Evolutionary conservation across 169 alveolate species (phyloP), one percentile per base, ranked within the genome.

Genomic region (Cryptosporidium canis): DNA sequence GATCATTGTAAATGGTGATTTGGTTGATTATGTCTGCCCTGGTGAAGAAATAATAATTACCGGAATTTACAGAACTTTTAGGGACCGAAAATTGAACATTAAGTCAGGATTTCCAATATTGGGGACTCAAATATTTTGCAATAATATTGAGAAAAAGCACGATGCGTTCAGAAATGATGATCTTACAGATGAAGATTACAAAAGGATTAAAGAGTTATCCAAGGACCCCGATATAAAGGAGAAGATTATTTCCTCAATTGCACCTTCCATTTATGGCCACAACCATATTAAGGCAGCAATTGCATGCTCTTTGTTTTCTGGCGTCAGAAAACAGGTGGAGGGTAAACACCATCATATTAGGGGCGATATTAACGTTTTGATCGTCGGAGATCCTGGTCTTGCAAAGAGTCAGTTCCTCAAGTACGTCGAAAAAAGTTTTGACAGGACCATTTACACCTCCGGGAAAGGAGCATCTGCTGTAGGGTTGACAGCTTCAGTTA

Each of bases 391-490:
- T 84, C 99, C 99, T 35, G 99, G 99, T 8, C 96, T 98, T 37
- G 99, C 99, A n/a, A 98, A 98, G 92, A 96, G 99, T 35, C 99
- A 99, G 91, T 98, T 97, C 90, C 94, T 99, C 77, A 98, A 98
- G 85, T 98, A 97, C 92, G 98, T 97, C 11, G 98, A 98, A 90
- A 96, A 98, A 90, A 97, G 99, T 37, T 97, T 97, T 91, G 97
- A 97, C 31, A 93, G 99, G 70, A 83, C 93, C 14, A 95, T 94
- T 14, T 95, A 95, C 90, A 96, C 98, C 3, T 95, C 98, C 24
- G 98, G 99, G 29, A 98, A 99, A 91, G 99, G 99, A 24, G 99
- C 99, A 21, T 94, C 99, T 21, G 99, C 99, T 1, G 99, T 98
- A 45, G 99, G 99, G 82, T 96, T 99, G 48, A 98, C 99, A 12